Conservation (phyloP, 129 eudicot species). For the Kitagawia praeruptora region DNA sequence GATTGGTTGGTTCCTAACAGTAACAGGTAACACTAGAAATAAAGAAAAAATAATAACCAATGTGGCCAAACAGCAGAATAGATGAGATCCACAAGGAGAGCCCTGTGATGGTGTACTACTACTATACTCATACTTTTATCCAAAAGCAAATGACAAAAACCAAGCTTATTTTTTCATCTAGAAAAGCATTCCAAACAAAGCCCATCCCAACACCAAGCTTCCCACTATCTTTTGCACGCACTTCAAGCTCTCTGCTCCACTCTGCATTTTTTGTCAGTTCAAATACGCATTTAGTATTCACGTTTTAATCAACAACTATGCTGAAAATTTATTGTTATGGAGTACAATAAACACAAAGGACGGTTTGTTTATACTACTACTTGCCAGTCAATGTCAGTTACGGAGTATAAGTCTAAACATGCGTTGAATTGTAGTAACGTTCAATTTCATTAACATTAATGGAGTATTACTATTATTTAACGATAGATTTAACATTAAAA, state of each 20-base stretch:
- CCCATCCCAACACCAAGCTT: conserved; percentile 51
- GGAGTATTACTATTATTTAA: too few species aligned
- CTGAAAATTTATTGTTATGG: neutral
- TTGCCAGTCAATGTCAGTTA: neutral
- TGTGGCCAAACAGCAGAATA: neutral
- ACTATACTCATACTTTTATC: neutral
- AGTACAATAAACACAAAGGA: neutral
- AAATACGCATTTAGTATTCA: neutral
- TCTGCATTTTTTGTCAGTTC: conserved; percentile 33
- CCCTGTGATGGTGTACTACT: neutral
- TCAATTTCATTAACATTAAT: too few species aligned
- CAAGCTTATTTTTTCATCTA: neutral
- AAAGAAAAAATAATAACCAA: neutral
- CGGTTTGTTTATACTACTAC: neutral
- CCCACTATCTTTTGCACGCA: conserved; percentile 30
- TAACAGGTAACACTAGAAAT: neutral
- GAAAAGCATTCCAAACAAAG: conserved; percentile 40
- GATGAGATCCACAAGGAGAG: neutral
- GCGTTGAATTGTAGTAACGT: neutral
- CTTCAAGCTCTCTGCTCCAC: conserved; percentile 62
- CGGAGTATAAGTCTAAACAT: neutral
- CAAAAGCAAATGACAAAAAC: neutral
- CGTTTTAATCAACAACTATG: neutral
- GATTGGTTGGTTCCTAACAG: neutral
- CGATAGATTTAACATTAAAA: too few species aligned